Evolutionary conservation across 2,329 filamentous ascomycete species (phyloP).

Genomic region (Fusarium decemcellulare): DNA sequence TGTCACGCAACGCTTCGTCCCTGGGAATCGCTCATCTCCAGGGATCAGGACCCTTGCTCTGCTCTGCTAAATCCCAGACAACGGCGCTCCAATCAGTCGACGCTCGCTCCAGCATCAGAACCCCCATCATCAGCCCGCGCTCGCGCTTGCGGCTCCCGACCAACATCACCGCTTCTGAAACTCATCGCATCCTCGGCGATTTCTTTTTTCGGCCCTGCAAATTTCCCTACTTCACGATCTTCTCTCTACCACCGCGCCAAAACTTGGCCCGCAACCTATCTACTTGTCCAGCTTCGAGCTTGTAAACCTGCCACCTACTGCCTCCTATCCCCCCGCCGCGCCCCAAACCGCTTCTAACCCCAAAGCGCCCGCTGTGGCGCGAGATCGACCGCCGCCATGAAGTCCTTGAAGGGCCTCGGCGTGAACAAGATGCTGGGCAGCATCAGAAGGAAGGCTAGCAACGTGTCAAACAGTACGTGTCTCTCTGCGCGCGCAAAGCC

Average conservation of each 20-base stretch:
- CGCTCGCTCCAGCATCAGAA: slow-evolving; percentile 34
- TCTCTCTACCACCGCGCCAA: neutral
- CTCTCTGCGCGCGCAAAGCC: slow-evolving; percentile 12
- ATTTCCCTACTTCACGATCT: slow-evolving; percentile 19
- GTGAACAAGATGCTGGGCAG: slow-evolving; percentile 70
- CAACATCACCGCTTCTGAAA: slow-evolving; percentile 40
- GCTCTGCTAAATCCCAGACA: slow-evolving; percentile 38
- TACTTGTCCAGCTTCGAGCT: neutral
- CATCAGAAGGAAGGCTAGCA: slow-evolving; percentile 64
- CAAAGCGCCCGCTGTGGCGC: slow-evolving; percentile 41
- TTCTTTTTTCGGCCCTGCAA: slow-evolving; percentile 26
- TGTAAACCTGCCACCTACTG: neutral
- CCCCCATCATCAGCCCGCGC: slow-evolving; percentile 29
- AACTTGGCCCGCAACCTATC: neutral
- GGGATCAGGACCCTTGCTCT: slow-evolving; percentile 40
- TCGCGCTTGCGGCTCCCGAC: slow-evolving; percentile 19
- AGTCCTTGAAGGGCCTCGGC: slow-evolving; percentile 66
- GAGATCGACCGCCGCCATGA: slow-evolving; percentile 51
- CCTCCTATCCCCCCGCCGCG: slow-evolving; percentile 24
- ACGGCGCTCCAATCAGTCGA: slow-evolving; percentile 45
- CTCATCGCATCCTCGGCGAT: slow-evolving; percentile 34
- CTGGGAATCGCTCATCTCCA: slow-evolving; percentile 8
- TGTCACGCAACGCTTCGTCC: too few species aligned
- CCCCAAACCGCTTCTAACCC: slow-evolving; percentile 6
- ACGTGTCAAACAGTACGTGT: slow-evolving; percentile 43